These are phyloP conservation scores for Flaveria linearis DNA, from an alignment of 129 eudicot genomes.

Conservation along the genomic window DNA sequence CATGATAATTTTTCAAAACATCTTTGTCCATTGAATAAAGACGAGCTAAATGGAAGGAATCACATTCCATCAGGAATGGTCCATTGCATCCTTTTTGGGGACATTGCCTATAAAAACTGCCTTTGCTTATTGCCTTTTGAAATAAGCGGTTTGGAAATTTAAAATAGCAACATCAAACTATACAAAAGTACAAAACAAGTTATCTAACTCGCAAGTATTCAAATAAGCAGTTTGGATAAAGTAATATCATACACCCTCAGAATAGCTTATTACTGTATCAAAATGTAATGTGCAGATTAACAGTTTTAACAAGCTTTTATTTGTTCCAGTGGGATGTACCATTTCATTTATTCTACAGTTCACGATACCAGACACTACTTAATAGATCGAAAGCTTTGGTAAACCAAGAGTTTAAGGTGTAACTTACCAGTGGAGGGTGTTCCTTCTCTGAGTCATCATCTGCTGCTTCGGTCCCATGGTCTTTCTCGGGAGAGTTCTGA, in stretches of 20 bases:
- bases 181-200: background rate
- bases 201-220: background rate
- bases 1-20: background rate
- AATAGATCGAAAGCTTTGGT: background rate
- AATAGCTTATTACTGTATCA: background rate
- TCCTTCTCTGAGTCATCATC: conserved; percentile 23
- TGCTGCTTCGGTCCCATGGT: conserved; percentile 26
- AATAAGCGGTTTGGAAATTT: background rate
- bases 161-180: background rate
- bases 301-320: background rate
- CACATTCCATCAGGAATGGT: background rate
- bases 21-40: background rate
- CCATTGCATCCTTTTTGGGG: conserved; percentile 6
- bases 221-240: background rate
- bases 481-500: conserved; percentile 26
- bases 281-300: background rate
- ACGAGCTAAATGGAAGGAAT: background rate
- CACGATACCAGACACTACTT: background rate
- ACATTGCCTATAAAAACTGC: background rate
- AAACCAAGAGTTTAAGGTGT: conserved; percentile 1
- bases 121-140: background rate
- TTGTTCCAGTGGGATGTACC: background rate
- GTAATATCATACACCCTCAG: background rate
- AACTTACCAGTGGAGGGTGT: conserved; percentile 55
- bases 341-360: background rate